These are phyloP conservation scores for Hippophae rhamnoides DNA, from an alignment of 306 rosid genomes.

Conservation along the genomic window DNA sequence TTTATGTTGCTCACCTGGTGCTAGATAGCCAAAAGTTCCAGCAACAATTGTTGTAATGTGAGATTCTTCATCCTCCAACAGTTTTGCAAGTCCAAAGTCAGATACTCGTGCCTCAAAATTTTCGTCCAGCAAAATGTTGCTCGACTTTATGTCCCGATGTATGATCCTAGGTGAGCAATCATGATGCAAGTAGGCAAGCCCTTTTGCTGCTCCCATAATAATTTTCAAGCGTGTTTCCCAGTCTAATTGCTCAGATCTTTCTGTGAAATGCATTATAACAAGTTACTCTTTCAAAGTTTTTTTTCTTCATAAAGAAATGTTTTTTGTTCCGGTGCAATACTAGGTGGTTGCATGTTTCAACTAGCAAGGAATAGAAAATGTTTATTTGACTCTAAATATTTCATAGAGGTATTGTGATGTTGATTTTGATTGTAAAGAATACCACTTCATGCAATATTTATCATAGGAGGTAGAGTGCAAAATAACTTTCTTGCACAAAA, in stretches of 20 bases:
- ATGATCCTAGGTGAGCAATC: conserved; percentile 97
- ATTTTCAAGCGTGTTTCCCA: conserved; percentile 97
- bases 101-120: conserved; percentile 95
- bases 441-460: too few relatives aligned
- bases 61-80: conserved; percentile 90
- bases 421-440: too few relatives aligned
- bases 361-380: too few relatives aligned
- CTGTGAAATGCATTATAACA: conserved; percentile 36
- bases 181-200: conserved; percentile 95
- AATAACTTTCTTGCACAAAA: too few relatives aligned
- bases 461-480: too few relatives aligned
- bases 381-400: too few relatives aligned
- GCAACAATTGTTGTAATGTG: conserved; percentile 97
- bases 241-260: conserved; percentile 81
- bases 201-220: conserved; percentile 97
- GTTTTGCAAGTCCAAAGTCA: conserved; percentile 98
- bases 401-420: too few relatives aligned
- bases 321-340: neutral
- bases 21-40: conserved; percentile 97
- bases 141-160: conserved; percentile 94
- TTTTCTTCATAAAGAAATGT: neutral
- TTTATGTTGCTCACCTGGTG: conserved; percentile 63
- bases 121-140: conserved; percentile 92
- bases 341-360: too few relatives aligned
- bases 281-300: conserved; percentile 16